Percentiles rank a stretch among this genome's conserved stretches.
These are phyloP conservation scores for Coemansia sp. DNA, from an alignment of 192 early-diverging fungal genomes.

Conservation along the genomic window DNA sequence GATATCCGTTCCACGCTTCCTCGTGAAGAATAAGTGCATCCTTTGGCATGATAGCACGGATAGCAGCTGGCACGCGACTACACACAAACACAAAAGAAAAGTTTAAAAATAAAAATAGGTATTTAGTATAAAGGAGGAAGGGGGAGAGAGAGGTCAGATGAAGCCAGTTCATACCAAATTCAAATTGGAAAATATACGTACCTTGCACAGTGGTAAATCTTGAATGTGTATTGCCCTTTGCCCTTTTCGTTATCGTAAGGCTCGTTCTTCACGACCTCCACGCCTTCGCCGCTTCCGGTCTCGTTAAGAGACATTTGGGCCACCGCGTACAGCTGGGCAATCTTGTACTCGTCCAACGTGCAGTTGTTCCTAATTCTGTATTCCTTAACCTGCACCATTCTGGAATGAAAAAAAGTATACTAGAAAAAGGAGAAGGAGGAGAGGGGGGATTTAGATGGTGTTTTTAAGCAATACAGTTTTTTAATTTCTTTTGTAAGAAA, in stretches of 20 bases:
- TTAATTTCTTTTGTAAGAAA: background rate
- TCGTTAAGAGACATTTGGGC: constrained; percentile 74
- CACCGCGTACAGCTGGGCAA: constrained; percentile 74
- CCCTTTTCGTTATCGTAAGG: constrained; percentile 70
- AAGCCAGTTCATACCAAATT: too few relatives aligned
- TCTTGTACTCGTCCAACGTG: constrained; percentile 70
- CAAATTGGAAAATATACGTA: constrained; percentile 7
- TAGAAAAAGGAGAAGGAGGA: background rate
- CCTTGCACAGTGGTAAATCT: constrained; percentile 64
- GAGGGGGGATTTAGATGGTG: background rate
- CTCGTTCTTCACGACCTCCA: constrained; percentile 74
- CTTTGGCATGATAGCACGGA: constrained; percentile 63
- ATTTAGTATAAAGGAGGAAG: too few relatives aligned
- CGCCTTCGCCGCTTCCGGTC: constrained; percentile 78
- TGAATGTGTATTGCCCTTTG: constrained; percentile 80
- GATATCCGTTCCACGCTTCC: constrained; percentile 83
- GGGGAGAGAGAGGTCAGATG: too few relatives aligned
- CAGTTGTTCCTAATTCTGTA: constrained; percentile 78
- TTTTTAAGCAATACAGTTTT: background rate
- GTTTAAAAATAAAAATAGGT: constrained; percentile 5
- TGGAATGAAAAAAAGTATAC: background rate
- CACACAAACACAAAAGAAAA: background rate
- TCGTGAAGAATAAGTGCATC: constrained; percentile 71
- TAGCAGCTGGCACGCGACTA: constrained; percentile 62
- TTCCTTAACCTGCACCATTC: constrained; percentile 70